These are phyloP conservation scores for Turritis glabra DNA, from an alignment of 345 rosid species.

Conservation along the genomic window DNA sequence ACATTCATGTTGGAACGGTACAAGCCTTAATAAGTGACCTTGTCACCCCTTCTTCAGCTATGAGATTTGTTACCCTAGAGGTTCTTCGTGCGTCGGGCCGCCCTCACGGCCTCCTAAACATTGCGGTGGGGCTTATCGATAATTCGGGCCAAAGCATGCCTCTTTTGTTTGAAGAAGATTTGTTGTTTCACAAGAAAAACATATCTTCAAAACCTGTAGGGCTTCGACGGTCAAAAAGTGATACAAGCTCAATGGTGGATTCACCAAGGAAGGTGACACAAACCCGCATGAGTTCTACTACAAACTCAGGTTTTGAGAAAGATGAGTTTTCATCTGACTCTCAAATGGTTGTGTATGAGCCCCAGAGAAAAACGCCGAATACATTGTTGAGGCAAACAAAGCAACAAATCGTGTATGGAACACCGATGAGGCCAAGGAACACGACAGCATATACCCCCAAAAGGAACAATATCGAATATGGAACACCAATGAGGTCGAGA, in stretches of 20 bases:
- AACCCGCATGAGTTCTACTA: slow-evolving; percentile 38
- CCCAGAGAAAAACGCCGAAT: slow-evolving; percentile 25
- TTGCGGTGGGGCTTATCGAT: slow-evolving; percentile 73
- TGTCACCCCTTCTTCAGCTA: slow-evolving; percentile 43
- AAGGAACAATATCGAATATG: slow-evolving; percentile 33
- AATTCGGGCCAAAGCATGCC: slow-evolving; percentile 92
- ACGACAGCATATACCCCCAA: slow-evolving; percentile 29
- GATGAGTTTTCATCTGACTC: slow-evolving; percentile 39
- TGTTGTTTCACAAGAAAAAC: slow-evolving; percentile 36
- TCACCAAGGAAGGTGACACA: slow-evolving; percentile 30
- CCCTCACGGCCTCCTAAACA: slow-evolving; percentile 83
- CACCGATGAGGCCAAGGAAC: slow-evolving; percentile 39
- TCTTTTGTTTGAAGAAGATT: slow-evolving; percentile 41
- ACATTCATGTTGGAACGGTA: slow-evolving; percentile 74
- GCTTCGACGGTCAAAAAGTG: slow-evolving; percentile 74
- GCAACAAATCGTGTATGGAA: slow-evolving; percentile 33
- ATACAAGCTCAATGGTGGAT: slow-evolving; percentile 62
- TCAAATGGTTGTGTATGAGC: slow-evolving; percentile 16
- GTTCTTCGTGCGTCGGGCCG: slow-evolving; percentile 80
- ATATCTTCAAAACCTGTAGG: slow-evolving; percentile 56
- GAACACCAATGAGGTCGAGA: slow-evolving; percentile 43
- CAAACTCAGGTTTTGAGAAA: slow-evolving; percentile 42
- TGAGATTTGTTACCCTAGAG: slow-evolving; percentile 76
- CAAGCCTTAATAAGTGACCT: slow-evolving; percentile 69
- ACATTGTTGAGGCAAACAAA: slow-evolving; percentile 7